These are phyloP conservation scores for Phoenix dactylifera DNA, from an alignment of 176 grass and related monocot species.

Conservation along the genomic window DNA sequence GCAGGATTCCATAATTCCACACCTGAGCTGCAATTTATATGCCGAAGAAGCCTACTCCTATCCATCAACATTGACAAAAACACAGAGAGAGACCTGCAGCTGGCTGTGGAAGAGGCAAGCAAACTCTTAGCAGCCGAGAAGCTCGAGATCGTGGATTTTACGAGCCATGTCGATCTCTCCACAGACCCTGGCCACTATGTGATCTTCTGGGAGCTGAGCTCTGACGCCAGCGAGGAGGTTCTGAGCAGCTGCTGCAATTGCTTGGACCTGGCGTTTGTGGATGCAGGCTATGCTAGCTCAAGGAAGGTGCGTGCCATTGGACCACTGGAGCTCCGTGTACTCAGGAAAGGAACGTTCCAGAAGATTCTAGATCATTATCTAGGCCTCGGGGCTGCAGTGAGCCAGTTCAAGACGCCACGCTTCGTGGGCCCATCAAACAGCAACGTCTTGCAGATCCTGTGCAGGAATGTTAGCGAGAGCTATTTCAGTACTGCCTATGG, in stretches of 20 bases:
- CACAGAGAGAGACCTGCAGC: slow-evolving; percentile 75
- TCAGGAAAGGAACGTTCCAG: slow-evolving; percentile 44
- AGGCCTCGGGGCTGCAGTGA: slow-evolving; percentile 39
- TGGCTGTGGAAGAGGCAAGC: slow-evolving; percentile 42
- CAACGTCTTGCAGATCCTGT: slow-evolving; percentile 53
- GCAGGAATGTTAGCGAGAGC: slow-evolving; percentile 13
- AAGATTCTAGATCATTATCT: slow-evolving; percentile 54
- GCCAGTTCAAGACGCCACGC: slow-evolving; percentile 80
- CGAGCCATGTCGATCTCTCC: slow-evolving; percentile 50
- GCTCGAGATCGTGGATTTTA: slow-evolving; percentile 82
- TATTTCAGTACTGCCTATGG: slow-evolving; percentile 33
- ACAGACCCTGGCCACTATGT: slow-evolving; percentile 67
- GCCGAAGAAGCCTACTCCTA: slow-evolving; percentile 57
- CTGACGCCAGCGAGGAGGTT: slow-evolving; percentile 30
- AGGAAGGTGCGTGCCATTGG: slow-evolving; percentile 31
- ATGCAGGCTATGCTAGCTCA: slow-evolving; percentile 54
- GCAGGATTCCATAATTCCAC: slow-evolving; percentile 72
- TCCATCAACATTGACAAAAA: slow-evolving; percentile 95
- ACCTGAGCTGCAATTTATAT: slow-evolving; percentile 70
- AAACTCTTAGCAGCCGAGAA: slow-evolving; percentile 56
- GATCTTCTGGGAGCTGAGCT: slow-evolving; percentile 67
- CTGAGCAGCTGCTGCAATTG: slow-evolving; percentile 70
- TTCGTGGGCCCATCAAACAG: slow-evolving; percentile 36
- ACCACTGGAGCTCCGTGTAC: slow-evolving; percentile 49
- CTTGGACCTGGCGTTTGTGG: slow-evolving; percentile 50